phyloP scores from a whole-genome alignment of 1,139 yeast genomes.

The Saccharomyces hybrid region DNA sequence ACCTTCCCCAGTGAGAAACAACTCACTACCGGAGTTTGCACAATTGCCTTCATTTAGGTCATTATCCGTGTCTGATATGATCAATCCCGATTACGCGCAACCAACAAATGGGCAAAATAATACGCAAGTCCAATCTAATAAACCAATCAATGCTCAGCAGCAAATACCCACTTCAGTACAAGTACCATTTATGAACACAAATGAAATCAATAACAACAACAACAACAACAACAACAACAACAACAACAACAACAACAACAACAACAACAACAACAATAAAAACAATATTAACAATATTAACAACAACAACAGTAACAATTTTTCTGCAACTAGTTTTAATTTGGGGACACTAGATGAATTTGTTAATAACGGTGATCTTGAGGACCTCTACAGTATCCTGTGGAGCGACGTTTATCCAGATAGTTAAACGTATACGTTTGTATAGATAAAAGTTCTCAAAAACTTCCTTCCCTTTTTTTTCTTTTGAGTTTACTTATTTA shows the following conservation, averaged over 20 bases:
- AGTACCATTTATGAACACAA: neutral
- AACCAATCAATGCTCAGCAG: neutral
- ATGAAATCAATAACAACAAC: neutral
- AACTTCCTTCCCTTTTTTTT: no score
- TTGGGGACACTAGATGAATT: conserved; percentile 30
- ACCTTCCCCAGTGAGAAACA: neutral
- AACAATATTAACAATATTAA: no score
- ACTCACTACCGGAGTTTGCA: neutral
- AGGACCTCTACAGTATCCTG: conserved; percentile 23
- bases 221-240: no score
- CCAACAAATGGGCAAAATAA: neutral
- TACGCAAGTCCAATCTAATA: neutral
- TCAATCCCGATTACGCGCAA: neutral
- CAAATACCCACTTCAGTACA: neutral
- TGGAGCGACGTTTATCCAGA: conserved; percentile 29
- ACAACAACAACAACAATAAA: neutral
- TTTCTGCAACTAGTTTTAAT: conserved; percentile 15
- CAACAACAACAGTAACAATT: neutral
- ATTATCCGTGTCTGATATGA: neutral
- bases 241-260: neutral
- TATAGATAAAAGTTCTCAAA: neutral
- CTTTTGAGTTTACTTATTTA: no score
- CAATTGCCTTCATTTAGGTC: neutral
- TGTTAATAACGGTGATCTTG: conserved; percentile 25
- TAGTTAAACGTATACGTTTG: neutral